phyloP scores from a whole-genome alignment of 768 basidiomycete species.

The Amanita subjunquillea region DNA sequence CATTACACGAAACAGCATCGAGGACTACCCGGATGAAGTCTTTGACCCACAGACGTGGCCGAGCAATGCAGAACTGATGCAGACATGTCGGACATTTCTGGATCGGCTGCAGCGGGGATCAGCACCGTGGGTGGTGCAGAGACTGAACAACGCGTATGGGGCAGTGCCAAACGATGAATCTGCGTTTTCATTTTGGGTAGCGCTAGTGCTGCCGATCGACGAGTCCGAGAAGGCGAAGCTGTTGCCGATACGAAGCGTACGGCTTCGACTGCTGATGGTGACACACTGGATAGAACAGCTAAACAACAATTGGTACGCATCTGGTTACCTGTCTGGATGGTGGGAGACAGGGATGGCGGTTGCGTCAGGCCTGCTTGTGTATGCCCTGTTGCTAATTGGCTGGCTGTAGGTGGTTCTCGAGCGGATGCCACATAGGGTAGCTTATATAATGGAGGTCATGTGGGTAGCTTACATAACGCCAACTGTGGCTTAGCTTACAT shows the following conservation, averaged over 20 bases:
- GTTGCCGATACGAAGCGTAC: constrained; percentile 68
- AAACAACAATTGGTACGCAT: constrained; percentile 40
- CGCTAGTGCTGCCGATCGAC: constrained; percentile 82
- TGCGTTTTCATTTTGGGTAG: constrained; percentile 85
- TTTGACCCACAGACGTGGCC: constrained; percentile 9
- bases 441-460: neutral
- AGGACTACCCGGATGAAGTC: constrained; percentile 27
- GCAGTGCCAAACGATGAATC: constrained; percentile 64
- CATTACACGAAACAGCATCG: constrained; percentile 16
- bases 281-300: constrained; percentile 88
- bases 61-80: constrained; percentile 45
- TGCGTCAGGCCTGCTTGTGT: constrained; percentile 17
- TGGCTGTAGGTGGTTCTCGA: constrained; percentile 62
- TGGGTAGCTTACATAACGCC: neutral
- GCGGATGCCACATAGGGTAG: constrained; percentile 39
- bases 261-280: constrained; percentile 73
- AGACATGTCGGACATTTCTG: constrained; percentile 33
- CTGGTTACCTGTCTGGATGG: constrained; percentile 3
- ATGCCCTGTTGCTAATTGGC: constrained; percentile 21
- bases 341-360: constrained; percentile 8
- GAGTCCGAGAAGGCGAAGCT: constrained; percentile 84
- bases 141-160: constrained; percentile 71
- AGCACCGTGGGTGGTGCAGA: constrained; percentile 90
- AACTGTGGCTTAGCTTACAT: neutral
- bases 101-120: constrained; percentile 45